Conservation (phyloP, 1,284 basidiomycete species). For the Papiliotrema terrestris region DNA sequence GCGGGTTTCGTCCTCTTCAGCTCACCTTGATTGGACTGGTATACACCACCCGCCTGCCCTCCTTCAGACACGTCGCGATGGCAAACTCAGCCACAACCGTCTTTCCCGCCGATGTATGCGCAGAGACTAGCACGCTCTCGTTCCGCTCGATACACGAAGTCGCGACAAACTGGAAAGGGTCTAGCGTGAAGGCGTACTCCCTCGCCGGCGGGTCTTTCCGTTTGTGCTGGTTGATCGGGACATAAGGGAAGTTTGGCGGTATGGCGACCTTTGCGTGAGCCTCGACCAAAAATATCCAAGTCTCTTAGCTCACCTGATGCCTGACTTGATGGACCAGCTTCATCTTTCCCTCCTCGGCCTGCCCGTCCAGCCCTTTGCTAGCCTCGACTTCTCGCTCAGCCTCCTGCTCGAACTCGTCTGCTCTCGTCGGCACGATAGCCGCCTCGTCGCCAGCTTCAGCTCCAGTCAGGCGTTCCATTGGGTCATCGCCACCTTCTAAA, state of each 20-base stretch:
- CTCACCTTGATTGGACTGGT: slow-evolving; percentile 98
- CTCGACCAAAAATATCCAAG: not conserved
- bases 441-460: slow-evolving; percentile 9
- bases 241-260: slow-evolving; percentile 85
- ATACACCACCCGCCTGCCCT: slow-evolving; percentile 86
- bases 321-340: slow-evolving; percentile 48
- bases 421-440: slow-evolving; percentile 58
- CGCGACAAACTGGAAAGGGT: slow-evolving; percentile 96
- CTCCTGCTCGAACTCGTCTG: slow-evolving; percentile 86
- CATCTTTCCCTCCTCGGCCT: slow-evolving; percentile 54
- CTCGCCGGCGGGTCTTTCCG: slow-evolving; percentile 85
- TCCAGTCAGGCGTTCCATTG: slow-evolving; percentile 26
- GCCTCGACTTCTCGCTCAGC: slow-evolving; percentile 83
- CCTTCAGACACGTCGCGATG: slow-evolving; percentile 93
- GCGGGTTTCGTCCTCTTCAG: slow-evolving; percentile 10
- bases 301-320: slow-evolving; percentile 33
- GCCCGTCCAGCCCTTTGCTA: slow-evolving; percentile 71
- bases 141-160: slow-evolving; percentile 93
- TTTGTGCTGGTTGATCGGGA: slow-evolving; percentile 88
- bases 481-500: slow-evolving; percentile 12
- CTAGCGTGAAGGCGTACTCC: slow-evolving; percentile 92
- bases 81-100: slow-evolving; percentile 99
- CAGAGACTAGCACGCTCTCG: slow-evolving; percentile 97
- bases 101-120: slow-evolving; percentile 97
- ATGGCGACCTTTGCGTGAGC: slow-evolving; percentile 72